Evolutionary conservation across 2,329 filamentous ascomycete species (phyloP), one percentile per base, ranked within the genome.

Genomic region (Graphilbum ipis-grandicollis): DNA sequence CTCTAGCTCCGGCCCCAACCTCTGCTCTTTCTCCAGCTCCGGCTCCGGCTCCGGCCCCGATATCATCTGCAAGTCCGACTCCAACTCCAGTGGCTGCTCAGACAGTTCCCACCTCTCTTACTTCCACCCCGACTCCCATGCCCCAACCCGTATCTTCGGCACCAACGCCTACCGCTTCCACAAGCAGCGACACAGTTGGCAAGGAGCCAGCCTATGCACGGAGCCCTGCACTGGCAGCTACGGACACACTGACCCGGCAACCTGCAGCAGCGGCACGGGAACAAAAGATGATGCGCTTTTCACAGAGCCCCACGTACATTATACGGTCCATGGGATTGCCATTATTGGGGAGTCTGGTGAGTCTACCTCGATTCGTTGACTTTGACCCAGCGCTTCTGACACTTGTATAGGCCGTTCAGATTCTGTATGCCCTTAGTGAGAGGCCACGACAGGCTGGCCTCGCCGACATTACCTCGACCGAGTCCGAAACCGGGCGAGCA

Each of bases 291-390:
- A 53, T 56, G 51, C 52, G 50, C 38, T 54, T 52, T 12, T 50
- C 49, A 1, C 48, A 49, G 31, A 54, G 51, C 26, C 48, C 54
- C 2, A 48, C 48, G 1, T 55, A 54, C 36, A 48, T 56, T 8
- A 47, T 53, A 39, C 50, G 53, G 26, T 51, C 51, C 13, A 56
- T 57, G 54, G 53, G 50, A 23, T 42, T 57, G 18, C 52, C 53
- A 1, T 39, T 55, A 6, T 35, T 57, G 18, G 55, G 54, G 5
- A 56, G 50, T 21, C 39, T 55, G 34, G 50, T 49, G 39, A 40
- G 49, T 47, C n/a, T n/a, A n/a, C n/a, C n/a, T n/a, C n/a, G n/a
- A n/a, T n/a, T n/a, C n/a, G n/a, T n/a, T n/a, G n/a, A n/a, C n/a
- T n/a, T n/a, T n/a, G n/a, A n/a, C n/a, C n/a, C n/a, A n/a, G 6